A percentile compares a stretch with the other conserved stretches of the same genome.
These are phyloP conservation scores for Colletotrichum sp. DNA, from an alignment of 2,329 filamentous ascomycete genomes.

Conservation along the genomic window DNA sequence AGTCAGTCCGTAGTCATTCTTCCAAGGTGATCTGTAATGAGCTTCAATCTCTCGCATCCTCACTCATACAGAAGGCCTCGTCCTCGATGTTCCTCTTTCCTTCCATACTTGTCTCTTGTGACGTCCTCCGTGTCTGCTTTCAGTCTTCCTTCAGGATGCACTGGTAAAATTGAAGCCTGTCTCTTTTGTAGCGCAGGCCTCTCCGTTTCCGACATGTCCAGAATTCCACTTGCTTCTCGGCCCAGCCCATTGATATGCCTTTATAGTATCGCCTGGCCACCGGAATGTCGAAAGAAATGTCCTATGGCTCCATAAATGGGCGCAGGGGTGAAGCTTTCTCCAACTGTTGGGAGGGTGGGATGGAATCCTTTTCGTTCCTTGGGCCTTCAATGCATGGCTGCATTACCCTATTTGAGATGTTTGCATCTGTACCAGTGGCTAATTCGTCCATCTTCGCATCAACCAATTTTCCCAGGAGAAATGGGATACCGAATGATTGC, in stretches of 20 bases:
- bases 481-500: neutral
- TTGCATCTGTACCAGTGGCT: neutral
- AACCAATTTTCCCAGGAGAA: neutral
- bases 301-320: neutral
- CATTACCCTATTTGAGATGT: neutral
- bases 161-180: neutral
- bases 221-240: neutral
- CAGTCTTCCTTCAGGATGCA: neutral
- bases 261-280: neutral
- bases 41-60: neutral
- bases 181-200: neutral
- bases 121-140: neutral
- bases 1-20: fast-evolving
- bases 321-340: neutral
- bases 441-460: neutral
- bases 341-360: neutral
- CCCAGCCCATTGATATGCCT: neutral
- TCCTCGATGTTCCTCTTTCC: neutral
- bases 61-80: neutral
- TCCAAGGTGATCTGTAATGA: neutral
- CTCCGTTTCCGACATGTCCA: too few species aligned
- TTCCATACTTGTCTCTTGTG: neutral
- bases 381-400: neutral
- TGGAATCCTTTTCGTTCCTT: neutral
- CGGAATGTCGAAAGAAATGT: neutral